phyloP scores from a whole-genome alignment of 2,329 filamentous ascomycete species.

The Aspergillus costaricaensis region DNA sequence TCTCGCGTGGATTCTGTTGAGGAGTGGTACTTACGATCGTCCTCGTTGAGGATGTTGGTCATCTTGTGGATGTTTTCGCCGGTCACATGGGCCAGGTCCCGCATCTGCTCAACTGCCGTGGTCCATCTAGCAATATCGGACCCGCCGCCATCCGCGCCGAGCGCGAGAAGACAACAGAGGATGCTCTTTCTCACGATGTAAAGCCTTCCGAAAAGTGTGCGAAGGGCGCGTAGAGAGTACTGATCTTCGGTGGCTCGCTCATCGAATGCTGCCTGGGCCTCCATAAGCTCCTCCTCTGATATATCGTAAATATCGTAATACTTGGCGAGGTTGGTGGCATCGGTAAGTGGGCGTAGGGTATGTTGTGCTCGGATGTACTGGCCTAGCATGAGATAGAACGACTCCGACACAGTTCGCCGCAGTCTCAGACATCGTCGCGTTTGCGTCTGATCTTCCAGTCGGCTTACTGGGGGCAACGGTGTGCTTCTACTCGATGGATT shows the following conservation, averaged over 20 bases:
- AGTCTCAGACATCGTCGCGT: slow-evolving; percentile 76
- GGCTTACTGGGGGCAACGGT: slow-evolving; percentile 86
- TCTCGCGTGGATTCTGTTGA: background rate
- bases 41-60: slow-evolving; percentile 70
- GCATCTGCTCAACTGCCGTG: slow-evolving; percentile 73
- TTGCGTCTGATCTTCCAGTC: slow-evolving; percentile 81
- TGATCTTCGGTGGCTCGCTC: slow-evolving; percentile 71
- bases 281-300: slow-evolving; percentile 69
- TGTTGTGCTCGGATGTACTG: slow-evolving; percentile 71
- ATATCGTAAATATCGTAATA: slow-evolving; percentile 90
- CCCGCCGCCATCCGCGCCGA: slow-evolving; percentile 78
- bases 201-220: slow-evolving; percentile 77
- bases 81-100: slow-evolving; percentile 63
- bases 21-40: slow-evolving; percentile 65
- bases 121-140: slow-evolving; percentile 78
- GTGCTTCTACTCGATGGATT: slow-evolving; percentile 64
- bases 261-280: slow-evolving; percentile 66
- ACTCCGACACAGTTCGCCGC: slow-evolving; percentile 71
- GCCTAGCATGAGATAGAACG: slow-evolving; percentile 69
- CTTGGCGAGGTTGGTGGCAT: slow-evolving; percentile 81
- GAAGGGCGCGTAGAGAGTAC: slow-evolving; percentile 77
- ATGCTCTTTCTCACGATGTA: slow-evolving; percentile 81
- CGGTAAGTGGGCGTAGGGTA: slow-evolving; percentile 70
- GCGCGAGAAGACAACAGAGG: slow-evolving; percentile 82
- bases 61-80: slow-evolving; percentile 65